Evolutionary conservation across 441 rosid species (phyloP).

Genomic region (Breynia disticha): DNA sequence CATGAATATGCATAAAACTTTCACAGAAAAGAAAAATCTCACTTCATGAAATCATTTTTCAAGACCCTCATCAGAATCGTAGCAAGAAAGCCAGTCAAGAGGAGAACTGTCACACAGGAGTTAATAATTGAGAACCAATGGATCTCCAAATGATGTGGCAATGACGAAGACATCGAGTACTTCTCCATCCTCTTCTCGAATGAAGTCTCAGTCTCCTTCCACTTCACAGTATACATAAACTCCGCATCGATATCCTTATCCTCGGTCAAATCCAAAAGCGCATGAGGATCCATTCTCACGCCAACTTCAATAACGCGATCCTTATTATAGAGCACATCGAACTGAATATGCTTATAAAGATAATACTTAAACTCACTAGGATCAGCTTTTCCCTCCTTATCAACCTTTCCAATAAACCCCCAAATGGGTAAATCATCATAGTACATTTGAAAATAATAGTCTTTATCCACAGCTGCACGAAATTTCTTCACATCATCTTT

Average conservation of each 20-base stretch:
- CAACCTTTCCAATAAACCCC: conserved; percentile 66
- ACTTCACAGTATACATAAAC: conserved; percentile 57
- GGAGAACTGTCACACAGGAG: conserved; percentile 61
- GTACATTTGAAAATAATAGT: conserved; percentile 67
- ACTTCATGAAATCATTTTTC: conserved; percentile 72
- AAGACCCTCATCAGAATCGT: conserved; percentile 66
- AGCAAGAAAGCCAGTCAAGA: conserved; percentile 64
- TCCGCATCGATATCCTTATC: conserved; percentile 52
- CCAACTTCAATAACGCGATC: conserved; percentile 57
- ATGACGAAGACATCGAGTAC: conserved; percentile 55
- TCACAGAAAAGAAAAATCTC: too few species aligned
- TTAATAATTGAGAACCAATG: conserved; percentile 68
- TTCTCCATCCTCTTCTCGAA: conserved; percentile 72
- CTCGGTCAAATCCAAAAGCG: conserved; percentile 50
- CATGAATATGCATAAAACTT: neutral
- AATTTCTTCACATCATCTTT: conserved; percentile 41
- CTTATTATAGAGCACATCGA: conserved; percentile 52
- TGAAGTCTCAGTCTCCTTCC: conserved; percentile 64
- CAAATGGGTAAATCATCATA: conserved; percentile 68
- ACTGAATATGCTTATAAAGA: conserved; percentile 54
- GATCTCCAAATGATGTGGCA: conserved; percentile 57
- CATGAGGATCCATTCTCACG: conserved; percentile 47
- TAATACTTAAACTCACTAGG: conserved; percentile 45
- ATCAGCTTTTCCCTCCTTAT: conserved; percentile 46
- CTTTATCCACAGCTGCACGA: conserved; percentile 44